phyloP scores from a whole-genome alignment of 1,284 basidiomycete genomes.

The Chalciporus sp. region DNA sequence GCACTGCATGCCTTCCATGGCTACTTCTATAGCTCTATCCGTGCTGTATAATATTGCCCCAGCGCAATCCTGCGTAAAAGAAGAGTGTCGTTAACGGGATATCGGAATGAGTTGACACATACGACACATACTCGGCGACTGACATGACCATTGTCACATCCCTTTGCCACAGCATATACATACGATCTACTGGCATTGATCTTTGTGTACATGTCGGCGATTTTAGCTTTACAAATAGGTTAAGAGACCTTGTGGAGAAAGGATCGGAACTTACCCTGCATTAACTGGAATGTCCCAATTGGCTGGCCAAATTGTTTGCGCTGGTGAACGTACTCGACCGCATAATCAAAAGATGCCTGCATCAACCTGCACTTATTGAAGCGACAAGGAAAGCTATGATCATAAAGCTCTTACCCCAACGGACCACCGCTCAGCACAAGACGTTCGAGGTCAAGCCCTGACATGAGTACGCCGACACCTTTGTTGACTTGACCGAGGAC shows the following conservation, averaged over 20 bases:
- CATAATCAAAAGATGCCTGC: slow-evolving; percentile 92
- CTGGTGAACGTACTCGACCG: slow-evolving; percentile 88
- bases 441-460: slow-evolving; percentile 89
- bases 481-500: slow-evolving; percentile 80
- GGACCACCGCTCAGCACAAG: slow-evolving; percentile 90
- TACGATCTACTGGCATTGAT: slow-evolving; percentile 87
- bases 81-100: not conserved
- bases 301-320: slow-evolving; percentile 88
- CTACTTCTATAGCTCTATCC: slow-evolving; percentile 89
- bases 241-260: not conserved
- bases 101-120: not conserved
- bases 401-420: slow-evolving; percentile 40
- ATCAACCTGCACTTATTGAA: slow-evolving; percentile 64
- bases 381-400: not conserved
- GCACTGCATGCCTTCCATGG: slow-evolving; percentile 89
- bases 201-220: slow-evolving; percentile 96
- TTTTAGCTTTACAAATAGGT: slow-evolving; percentile 55
- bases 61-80: slow-evolving; percentile 75
- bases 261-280: slow-evolving; percentile 71
- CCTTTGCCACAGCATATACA: slow-evolving; percentile 90
- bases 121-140: slow-evolving; percentile 70
- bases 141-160: slow-evolving; percentile 82
- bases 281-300: slow-evolving; percentile 91
- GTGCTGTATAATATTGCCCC: slow-evolving; percentile 91
- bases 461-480: slow-evolving; percentile 91